Base-by-base conservation (phyloP, 116 monocot species). In the Zostera marina region DNA sequence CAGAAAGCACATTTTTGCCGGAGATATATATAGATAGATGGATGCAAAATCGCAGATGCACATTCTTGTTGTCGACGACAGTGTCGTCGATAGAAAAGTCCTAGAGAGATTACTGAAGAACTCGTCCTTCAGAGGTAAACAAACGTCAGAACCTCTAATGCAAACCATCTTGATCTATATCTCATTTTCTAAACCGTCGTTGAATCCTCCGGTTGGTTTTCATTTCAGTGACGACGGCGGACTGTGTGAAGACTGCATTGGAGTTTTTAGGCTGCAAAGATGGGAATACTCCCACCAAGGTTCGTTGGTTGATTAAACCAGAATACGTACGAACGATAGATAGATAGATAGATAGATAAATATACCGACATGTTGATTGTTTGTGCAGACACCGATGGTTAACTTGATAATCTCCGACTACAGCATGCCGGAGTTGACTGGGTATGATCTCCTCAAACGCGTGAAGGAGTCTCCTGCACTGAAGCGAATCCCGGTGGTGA, bases 341-440 rank as follows among this genome's bases (percentile, higher is more conserved):
- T 47, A 20, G 6, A 20, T 19, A 7, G 53, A 19, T 10, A 3
- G 19, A 19, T n/a, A n/a, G n/a, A n/a, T n/a, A n/a, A n/a, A n/a
- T n/a, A n/a, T n/a, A n/a, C n/a, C n/a, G n/a, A n/a, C n/a, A n/a
- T n/a, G 38, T 6, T 11, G 7, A 7, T 23, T 7, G 11, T 13
- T 22, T 6, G 5, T 63, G 39, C 60, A 89, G 89, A 75, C 73
- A 22, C 60, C 73, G 20, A 66, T 81, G 42, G 84, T 89, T 68
- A 81, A 65, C 26, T 73, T 89, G 89, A 89, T 89, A 23, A 80
- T 89, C 26, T 83, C 89, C 1, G 84, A 89, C 60, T 89, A 83
- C 60, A 80, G 80, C 67, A 89, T 89, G 89, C 89, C 89, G 40
- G 89, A 78, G 49, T 83, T 89, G 89, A 89, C 89, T 1, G 89